Base-by-base conservation (phyloP, 1,139 yeast genomes). In the Taphrina pruni region DNA sequence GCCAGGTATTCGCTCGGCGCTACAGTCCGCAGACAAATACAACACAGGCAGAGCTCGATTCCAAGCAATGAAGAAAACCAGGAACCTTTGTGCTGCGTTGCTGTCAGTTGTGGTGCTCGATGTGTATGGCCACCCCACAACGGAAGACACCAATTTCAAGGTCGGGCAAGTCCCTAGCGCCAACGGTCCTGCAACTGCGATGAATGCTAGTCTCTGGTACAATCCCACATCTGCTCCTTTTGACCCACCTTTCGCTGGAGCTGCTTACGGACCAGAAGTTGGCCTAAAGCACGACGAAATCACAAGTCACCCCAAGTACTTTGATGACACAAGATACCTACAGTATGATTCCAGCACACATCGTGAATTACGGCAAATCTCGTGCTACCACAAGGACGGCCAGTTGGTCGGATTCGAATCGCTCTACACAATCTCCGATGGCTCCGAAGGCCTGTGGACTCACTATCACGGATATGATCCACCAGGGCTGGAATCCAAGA, bases 251-350 rank as follows among this genome's bases (percentile, higher is more conserved):
- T 45, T 45, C 20, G 17, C 48, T 17, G n/a, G 20, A 12, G 48
- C 21, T 8, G 54, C 4, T 0, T 50, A 9, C 9, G 54, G 54
- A 21, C 54, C 32, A 6, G 35, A 32, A 50, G 21, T 50, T 11
- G 54, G 54, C 4, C 36, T 50, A 4, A 21, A 50, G n/a, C 36
- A 50, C n/a, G 36, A 50, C 21, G 54, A 50, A n/a, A 50, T 50
- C 36, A 35, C n/a, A 6, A n/a, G 54, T 21, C 54, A 50, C n/a
- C 54, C 54, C 6, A 50, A 50, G 36, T 9, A 50, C 54, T 50
- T 50, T 50, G 54, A 50, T n/a, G 54, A 50, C n/a, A 50, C 32
- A 11, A 7, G 9, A 32, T 8, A 17, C 36, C 32, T 50, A 4
- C 8, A 50, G 12, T 50, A 50, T 35, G 54, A 50, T 21, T 20